A percentile compares a stretch with the other conserved stretches of the same genome.
These are phyloP conservation scores for Lagenidium giganteum DNA, from an alignment of 352 stramenopile genomes.

Conservation along the genomic window DNA sequence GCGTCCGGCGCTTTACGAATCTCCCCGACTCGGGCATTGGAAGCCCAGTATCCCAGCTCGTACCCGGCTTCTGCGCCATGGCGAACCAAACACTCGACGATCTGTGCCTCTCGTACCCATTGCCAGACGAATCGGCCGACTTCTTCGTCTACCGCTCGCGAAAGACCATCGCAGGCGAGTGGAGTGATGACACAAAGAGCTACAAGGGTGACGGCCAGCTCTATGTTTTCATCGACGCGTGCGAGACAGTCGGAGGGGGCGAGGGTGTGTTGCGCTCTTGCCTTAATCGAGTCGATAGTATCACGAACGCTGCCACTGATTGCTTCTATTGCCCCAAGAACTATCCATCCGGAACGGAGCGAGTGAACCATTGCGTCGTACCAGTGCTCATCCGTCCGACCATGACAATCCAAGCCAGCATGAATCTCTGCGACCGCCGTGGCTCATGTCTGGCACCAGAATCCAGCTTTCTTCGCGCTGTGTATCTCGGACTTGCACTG, in stretches of 20 bases:
- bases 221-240: conserved; percentile 46
- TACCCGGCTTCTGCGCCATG: conserved; percentile 40
- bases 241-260: conserved; percentile 38
- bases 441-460: conserved; percentile 28
- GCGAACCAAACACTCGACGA: conserved; percentile 40
- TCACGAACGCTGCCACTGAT: not conserved
- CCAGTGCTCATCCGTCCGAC: conserved; percentile 17
- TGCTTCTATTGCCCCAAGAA: conserved; percentile 53
- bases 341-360: conserved; percentile 14
- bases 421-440: conserved; percentile 45
- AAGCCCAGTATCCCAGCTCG: conserved; percentile 1
- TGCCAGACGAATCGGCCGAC: conserved; percentile 29
- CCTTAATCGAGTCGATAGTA: conserved; percentile 14
- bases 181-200: not conserved
- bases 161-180: conserved; percentile 14
- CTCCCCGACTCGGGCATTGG: conserved; percentile 6
- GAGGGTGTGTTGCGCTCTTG: conserved; percentile 47
- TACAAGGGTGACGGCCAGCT: conserved; percentile 18
- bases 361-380: conserved; percentile 16
- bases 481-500: conserved; percentile 30
- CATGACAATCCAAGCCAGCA: conserved; percentile 32
- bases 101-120: conserved; percentile 39
- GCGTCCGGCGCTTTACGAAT: conserved; percentile 1
- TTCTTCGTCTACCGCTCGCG: conserved; percentile 32
- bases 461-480: conserved; percentile 12